phyloP scores from a whole-genome alignment of 345 rosid genomes.

The Sisymbrium altissimum region DNA sequence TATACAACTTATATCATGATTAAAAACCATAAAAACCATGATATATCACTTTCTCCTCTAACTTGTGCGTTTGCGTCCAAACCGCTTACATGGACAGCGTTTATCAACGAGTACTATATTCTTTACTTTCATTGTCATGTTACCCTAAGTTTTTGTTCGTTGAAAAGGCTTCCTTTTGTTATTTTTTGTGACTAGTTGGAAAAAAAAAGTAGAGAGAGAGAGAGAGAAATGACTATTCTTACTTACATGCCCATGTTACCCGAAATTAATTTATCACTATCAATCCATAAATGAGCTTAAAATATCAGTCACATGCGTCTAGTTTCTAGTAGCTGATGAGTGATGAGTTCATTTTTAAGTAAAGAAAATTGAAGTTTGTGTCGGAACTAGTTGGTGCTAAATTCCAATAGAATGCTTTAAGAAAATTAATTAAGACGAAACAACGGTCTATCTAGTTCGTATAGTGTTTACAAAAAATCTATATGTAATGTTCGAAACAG shows the following conservation, averaged over 20 bases:
- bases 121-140: constrained; percentile 11
- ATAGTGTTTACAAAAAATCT: too few species aligned
- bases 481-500: neutral
- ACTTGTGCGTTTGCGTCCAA: constrained; percentile 27
- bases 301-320: constrained; percentile 13
- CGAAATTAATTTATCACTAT: neutral
- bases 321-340: neutral
- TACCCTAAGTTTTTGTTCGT: neutral
- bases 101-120: constrained; percentile 1
- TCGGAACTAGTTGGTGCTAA: neutral
- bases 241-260: constrained; percentile 27
- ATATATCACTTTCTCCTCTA: neutral
- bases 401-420: neutral
- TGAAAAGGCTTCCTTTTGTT: neutral
- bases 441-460: too few species aligned
- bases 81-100: neutral
- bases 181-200: constrained; percentile 10
- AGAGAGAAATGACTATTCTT: neutral
- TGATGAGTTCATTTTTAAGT: neutral
- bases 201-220: neutral
- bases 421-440: neutral
- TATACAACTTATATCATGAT: too few species aligned
- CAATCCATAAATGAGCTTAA: neutral
- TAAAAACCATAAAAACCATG: too few species aligned
- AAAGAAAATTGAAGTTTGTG: neutral